Evolutionary conservation across 2,329 filamentous ascomycete species (phyloP).

Genomic region (Fusarium oligoseptatum): DNA sequence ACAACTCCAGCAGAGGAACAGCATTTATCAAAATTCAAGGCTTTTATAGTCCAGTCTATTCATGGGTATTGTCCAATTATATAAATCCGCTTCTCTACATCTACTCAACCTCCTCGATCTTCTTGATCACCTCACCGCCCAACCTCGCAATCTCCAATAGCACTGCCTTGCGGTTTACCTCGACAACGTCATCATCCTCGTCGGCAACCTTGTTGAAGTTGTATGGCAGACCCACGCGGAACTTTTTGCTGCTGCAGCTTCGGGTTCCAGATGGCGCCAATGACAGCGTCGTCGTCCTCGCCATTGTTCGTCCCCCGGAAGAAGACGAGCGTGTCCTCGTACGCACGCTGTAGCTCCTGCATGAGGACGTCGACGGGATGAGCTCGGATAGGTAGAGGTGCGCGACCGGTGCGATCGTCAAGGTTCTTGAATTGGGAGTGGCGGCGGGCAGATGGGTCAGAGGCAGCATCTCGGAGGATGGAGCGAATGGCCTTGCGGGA

Average conservation of each 20-base stretch:
- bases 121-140: constrained; percentile 76
- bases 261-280: constrained; percentile 72
- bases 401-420: constrained; percentile 66
- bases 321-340: constrained; percentile 79
- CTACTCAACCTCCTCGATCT: constrained; percentile 65
- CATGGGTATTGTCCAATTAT: constrained; percentile 26
- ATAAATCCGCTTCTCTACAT: neutral
- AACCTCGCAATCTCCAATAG: constrained; percentile 79
- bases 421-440: constrained; percentile 85
- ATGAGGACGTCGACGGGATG: constrained; percentile 75
- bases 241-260: constrained; percentile 67
- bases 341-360: constrained; percentile 75
- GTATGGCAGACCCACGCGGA: constrained; percentile 79
- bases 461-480: constrained; percentile 55
- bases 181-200: constrained; percentile 63
- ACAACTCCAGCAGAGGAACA: neutral
- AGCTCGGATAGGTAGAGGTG: constrained; percentile 64
- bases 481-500: constrained; percentile 65
- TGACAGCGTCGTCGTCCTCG: constrained; percentile 60
- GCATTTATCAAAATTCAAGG: neutral
- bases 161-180: constrained; percentile 76
- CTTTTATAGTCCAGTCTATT: constrained; percentile 10
- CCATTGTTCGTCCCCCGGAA: constrained; percentile 73
- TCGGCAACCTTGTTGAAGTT: constrained; percentile 57
- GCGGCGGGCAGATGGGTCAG: constrained; percentile 53